These are phyloP conservation scores for Neonectria hederae DNA, from an alignment of 2,329 filamentous ascomycete species.

Conservation along the genomic window DNA sequence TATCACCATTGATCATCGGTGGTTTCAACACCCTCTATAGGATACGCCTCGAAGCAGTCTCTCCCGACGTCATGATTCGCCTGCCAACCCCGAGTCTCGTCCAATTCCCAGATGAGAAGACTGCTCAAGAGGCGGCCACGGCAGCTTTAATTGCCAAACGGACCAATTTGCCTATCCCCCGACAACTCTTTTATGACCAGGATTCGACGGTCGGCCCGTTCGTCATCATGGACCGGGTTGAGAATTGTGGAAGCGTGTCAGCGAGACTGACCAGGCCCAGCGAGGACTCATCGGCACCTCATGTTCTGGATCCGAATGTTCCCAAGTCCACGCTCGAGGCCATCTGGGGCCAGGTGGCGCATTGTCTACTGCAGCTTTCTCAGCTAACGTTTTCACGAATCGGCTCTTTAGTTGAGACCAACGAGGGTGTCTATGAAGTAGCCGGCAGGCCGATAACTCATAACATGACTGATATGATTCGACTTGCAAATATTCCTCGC, in stretches of 20 bases:
- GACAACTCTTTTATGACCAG: slow-evolving; percentile 22
- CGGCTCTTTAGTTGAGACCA: slow-evolving; percentile 47
- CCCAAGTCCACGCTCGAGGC: slow-evolving; percentile 42
- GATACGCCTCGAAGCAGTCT: slow-evolving; percentile 13
- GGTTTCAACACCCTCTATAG: slow-evolving; percentile 33
- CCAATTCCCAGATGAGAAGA: slow-evolving; percentile 31
- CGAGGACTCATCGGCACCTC: background rate
- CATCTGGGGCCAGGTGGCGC: slow-evolving; percentile 50
- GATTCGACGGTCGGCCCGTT: slow-evolving; percentile 40
- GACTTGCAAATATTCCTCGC: slow-evolving; percentile 38
- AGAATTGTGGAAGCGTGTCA: slow-evolving; percentile 39
- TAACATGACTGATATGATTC: slow-evolving; percentile 54
- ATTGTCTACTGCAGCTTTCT: slow-evolving; percentile 52
- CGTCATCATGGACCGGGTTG: slow-evolving; percentile 41
- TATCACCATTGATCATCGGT: slow-evolving; percentile 18
- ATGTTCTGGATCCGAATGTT: slow-evolving; percentile 35
- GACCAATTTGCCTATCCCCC: slow-evolving; percentile 18
- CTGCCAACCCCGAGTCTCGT: slow-evolving; percentile 22
- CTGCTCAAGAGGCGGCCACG: slow-evolving; percentile 22
- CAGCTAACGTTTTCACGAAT: slow-evolving; percentile 48
- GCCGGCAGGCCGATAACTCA: slow-evolving; percentile 49
- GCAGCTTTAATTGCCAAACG: slow-evolving; percentile 13
- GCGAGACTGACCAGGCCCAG: background rate
- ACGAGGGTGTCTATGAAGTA: slow-evolving; percentile 41
- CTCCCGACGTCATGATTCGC: slow-evolving; percentile 20